Evolutionary conservation across 768 basidiomycete genomes (phyloP).

Genomic region (Cystofilobasidium bisporidii): DNA sequence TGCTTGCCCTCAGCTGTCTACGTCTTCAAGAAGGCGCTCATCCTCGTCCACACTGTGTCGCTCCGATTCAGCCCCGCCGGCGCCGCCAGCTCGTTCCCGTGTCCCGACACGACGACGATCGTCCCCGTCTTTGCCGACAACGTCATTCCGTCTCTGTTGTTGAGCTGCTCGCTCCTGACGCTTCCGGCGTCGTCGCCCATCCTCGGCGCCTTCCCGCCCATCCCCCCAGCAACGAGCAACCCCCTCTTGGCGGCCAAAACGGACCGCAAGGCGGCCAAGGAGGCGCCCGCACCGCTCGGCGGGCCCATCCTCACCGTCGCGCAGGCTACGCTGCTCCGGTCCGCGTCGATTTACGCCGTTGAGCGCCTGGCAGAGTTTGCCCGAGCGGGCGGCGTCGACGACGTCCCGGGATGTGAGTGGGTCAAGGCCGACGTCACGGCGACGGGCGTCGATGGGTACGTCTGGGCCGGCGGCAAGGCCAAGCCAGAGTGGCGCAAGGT

Average conservation of each 20-base stretch:
- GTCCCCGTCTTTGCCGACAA: conserved; percentile 60
- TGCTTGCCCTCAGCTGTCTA: conserved; percentile 45
- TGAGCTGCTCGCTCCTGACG: conserved; percentile 60
- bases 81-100: conserved; percentile 48
- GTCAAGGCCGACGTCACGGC: conserved; percentile 49
- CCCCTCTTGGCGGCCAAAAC: conserved; percentile 28
- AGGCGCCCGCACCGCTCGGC: conserved; percentile 33
- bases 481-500: conserved; percentile 59
- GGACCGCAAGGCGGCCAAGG: neutral
- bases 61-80: conserved; percentile 55
- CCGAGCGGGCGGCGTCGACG: conserved; percentile 38
- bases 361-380: conserved; percentile 56
- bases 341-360: conserved; percentile 70
- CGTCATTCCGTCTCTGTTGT: conserved; percentile 68
- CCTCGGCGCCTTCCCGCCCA: conserved; percentile 2
- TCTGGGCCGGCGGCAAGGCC: conserved; percentile 77
- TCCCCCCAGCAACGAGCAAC: conserved; percentile 12
- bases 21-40: conserved; percentile 82
- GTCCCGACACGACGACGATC: conserved; percentile 6
- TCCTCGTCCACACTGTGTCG: conserved; percentile 60
- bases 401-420: conserved; percentile 41
- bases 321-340: conserved; percentile 65
- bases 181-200: conserved; percentile 16
- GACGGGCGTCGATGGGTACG: conserved; percentile 62
- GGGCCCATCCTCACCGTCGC: conserved; percentile 51